Evolutionary conservation across 2,329 filamentous ascomycete species (phyloP), one percentile per base, ranked within the genome.

Genomic region (Aspergillus novofumigatus): DNA sequence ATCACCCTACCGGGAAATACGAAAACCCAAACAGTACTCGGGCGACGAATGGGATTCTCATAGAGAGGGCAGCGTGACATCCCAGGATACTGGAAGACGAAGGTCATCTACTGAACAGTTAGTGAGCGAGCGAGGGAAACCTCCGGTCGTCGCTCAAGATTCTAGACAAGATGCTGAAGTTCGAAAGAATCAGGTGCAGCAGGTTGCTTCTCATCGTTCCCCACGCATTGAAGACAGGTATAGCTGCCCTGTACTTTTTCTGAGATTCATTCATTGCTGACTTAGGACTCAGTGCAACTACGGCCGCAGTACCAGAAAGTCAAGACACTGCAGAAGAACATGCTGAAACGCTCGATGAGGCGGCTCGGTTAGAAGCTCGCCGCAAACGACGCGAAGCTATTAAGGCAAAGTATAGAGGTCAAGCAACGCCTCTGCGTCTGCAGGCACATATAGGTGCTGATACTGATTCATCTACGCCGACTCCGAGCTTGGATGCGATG

Each of bases 331-430:
- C 62, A 61, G 55, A 23, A 23, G 65, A 76, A 69, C 81, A 83
- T 62, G 77, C 82, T 55, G 80, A 86, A 65, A 80, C 83, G n/a
- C 71, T 91, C 64, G 89, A 95, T 72, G 90, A 95, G 77, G 89
- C 89, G 60, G 87, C 89, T 64, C 82, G 93, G 68, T 89, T 96
- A 67, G 90, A 95, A 73, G 87, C 91, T 67, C 89, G 92, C 55
- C 88, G 92, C 28, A 91, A 89, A 70, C 86, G 89, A 57, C 87
- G 92, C 63, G 90, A 94, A 76, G 90, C 91, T 62, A 89, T 96
- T 62, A 84, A 91, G 70, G 89, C 90, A 71, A 95, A 92, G 78
- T 89, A 91, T 67, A 86, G 86, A 73, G 78, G 75, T 49, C 86
- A 88, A 67, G 83, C 86, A 52, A 87, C 87, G 51, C 88, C 90